Percentiles rank a stretch among this genome's conserved stretches.
phyloP scores from a whole-genome alignment of 2,329 filamentous ascomycete species.

The Diaporthe vexans region DNA sequence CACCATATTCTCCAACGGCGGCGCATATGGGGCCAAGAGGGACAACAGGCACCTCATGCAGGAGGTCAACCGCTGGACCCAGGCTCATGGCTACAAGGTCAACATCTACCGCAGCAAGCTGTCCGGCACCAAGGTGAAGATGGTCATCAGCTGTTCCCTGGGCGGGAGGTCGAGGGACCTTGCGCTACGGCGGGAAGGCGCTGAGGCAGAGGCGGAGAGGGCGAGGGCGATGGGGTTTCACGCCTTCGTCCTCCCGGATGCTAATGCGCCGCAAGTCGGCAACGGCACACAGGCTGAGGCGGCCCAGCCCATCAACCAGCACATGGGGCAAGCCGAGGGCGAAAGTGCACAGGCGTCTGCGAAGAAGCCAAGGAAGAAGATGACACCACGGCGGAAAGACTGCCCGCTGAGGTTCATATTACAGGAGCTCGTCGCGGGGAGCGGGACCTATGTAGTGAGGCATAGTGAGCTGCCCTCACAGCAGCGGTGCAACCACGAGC shows the following conservation, averaged over 20 bases:
- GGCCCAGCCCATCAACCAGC: not conserved
- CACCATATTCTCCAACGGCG: conserved; percentile 40
- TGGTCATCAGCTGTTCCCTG: conserved; percentile 35
- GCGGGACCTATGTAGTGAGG: conserved; percentile 36
- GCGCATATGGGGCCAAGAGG: conserved; percentile 22
- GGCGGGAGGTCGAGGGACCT: conserved; percentile 25
- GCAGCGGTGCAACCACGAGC: conserved; percentile 40
- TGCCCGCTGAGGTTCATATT: conserved; percentile 39
- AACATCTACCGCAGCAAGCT: conserved; percentile 40
- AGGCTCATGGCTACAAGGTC: conserved; percentile 39
- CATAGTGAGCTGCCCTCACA: conserved; percentile 21
- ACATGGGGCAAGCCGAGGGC: not conserved
- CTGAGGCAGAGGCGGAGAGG: conserved; percentile 30
- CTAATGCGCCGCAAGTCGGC: too few species aligned
- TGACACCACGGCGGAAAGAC: conserved; percentile 34
- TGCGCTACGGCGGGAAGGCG: not conserved
- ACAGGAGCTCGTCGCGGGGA: conserved; percentile 39
- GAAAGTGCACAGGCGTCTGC: not conserved
- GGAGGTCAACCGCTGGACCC: conserved; percentile 41
- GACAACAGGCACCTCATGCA: conserved; percentile 34
- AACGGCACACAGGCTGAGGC: not conserved
- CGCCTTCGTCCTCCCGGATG: not conserved
- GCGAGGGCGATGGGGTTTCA: conserved; percentile 25
- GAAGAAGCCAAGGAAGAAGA: conserved; percentile 31
- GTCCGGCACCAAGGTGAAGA: conserved; percentile 41